Conservation (phyloP, 2,329 filamentous ascomycete genomes). For the Diaporthe nobilis region DNA sequence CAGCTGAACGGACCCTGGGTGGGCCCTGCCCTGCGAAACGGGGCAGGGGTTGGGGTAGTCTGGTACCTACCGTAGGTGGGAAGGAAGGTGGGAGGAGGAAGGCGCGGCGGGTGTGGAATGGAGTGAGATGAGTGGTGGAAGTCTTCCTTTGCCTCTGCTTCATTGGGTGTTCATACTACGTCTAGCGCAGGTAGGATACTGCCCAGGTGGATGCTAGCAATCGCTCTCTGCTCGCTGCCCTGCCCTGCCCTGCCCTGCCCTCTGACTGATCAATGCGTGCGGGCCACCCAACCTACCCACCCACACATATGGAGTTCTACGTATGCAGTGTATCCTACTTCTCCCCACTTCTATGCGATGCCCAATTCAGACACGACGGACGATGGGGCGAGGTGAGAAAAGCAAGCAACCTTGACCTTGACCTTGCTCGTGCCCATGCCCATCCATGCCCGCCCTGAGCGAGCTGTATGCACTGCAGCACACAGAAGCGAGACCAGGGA, state of each 20-base stretch:
- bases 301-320: neutral
- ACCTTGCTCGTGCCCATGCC: constrained; percentile 13
- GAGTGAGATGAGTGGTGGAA: constrained; percentile 16
- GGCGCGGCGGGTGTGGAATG: constrained; percentile 8
- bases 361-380: constrained; percentile 15
- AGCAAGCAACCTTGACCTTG: constrained; percentile 20
- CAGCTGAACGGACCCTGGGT: constrained; percentile 4
- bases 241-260: neutral
- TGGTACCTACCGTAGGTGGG: neutral
- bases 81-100: neutral
- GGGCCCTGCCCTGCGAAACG: constrained; percentile 16
- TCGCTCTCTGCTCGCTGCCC: neutral
- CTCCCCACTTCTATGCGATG: constrained; percentile 27
- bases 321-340: neutral
- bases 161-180: neutral
- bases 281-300: neutral
- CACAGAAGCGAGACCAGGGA: constrained; percentile 21
- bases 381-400: constrained; percentile 1
- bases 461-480: constrained; percentile 3
- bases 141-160: neutral
- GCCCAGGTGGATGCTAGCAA: neutral
- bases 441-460: neutral
- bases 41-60: neutral
- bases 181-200: neutral
- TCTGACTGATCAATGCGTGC: constrained; percentile 12